phyloP scores from a whole-genome alignment of 2,329 filamentous ascomycete species.

The Cercospora sp. region DNA sequence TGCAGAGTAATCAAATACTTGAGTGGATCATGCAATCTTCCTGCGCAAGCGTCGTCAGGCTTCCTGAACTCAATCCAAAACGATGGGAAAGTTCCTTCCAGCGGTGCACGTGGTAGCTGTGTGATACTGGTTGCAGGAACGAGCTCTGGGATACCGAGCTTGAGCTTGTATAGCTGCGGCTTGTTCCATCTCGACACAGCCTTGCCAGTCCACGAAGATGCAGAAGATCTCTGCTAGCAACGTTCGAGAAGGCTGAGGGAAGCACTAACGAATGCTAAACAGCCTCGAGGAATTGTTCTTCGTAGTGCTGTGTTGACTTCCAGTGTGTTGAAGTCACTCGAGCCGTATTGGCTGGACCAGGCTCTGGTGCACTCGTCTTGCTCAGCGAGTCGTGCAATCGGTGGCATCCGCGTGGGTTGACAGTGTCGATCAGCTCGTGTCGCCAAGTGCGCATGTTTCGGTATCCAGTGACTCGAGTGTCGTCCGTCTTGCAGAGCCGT shows the following conservation, averaged over 20 bases:
- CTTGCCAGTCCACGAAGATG: neutral
- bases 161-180: neutral
- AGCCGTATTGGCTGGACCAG: neutral
- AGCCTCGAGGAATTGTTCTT: neutral
- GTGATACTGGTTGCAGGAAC: neutral
- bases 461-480: neutral
- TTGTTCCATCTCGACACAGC: neutral
- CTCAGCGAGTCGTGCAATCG: neutral
- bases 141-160: neutral
- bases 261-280: neutral
- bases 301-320: neutral
- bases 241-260: neutral
- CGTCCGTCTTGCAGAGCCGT: neutral
- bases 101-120: neutral
- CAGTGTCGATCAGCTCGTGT: neutral
- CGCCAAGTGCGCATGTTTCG: neutral
- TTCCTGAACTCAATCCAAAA: neutral
- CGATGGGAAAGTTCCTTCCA: neutral
- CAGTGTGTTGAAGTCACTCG: neutral
- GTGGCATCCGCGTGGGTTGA: neutral
- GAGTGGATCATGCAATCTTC: conserved; percentile 1
- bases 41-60: neutral
- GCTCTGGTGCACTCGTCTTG: neutral
- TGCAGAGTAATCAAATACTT: neutral
- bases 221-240: neutral